Evolutionary conservation across 306 rosid genomes (phyloP).

Genomic region (Senna tora): DNA sequence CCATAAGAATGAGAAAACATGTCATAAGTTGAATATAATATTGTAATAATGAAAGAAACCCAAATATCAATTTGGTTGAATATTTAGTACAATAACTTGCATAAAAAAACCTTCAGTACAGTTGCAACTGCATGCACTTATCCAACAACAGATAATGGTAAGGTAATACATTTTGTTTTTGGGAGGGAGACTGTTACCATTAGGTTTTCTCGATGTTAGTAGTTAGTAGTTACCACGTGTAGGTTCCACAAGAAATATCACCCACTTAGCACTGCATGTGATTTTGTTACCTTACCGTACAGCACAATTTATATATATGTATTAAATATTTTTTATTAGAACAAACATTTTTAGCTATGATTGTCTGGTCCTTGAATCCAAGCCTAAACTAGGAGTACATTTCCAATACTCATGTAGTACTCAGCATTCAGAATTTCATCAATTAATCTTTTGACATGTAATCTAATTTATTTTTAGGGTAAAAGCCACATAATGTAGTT

Average conservation of each 20-base stretch:
- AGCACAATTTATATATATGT: not conserved
- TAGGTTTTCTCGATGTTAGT: too few relatives aligned
- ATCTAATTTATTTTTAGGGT: too few relatives aligned
- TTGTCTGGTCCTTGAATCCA: conserved; percentile 25
- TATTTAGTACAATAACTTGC: not conserved
- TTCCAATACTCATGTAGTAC: too few relatives aligned
- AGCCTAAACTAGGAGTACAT: not conserved
- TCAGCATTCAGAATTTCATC: too few relatives aligned
- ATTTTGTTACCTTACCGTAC: not conserved
- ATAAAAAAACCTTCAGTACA: conserved; percentile 6
- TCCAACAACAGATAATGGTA: not conserved
- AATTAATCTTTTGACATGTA: too few relatives aligned
- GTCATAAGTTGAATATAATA: not conserved
- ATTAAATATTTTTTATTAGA: not conserved
- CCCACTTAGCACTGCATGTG: not conserved
- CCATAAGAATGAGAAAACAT: not conserved
- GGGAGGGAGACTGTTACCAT: not conserved
- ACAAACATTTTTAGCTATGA: conserved; percentile 4
- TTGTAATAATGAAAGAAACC: not conserved
- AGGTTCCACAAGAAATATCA: not conserved
- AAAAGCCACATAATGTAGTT: too few relatives aligned
- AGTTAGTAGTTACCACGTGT: too few relatives aligned
- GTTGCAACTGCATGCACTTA: not conserved
- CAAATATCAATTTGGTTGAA: not conserved
- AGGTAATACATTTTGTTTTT: not conserved